Conservation (phyloP, 495 filamentous ascomycete species). For the Tetracladium setigerum region DNA sequence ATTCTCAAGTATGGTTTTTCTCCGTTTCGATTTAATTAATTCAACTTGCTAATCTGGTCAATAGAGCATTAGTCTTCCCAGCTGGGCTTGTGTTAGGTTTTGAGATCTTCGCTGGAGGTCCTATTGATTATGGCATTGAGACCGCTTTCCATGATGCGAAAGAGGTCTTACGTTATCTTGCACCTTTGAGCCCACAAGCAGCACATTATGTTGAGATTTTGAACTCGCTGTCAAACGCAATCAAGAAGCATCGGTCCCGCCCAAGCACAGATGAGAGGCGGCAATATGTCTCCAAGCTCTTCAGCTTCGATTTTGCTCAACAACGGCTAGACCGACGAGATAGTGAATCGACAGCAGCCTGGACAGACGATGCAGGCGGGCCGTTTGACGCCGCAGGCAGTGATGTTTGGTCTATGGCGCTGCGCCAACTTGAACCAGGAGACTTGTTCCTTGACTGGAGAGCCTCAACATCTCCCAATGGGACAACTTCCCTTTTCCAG, state of each 20-base stretch:
- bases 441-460: too few relatives aligned
- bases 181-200: constrained; percentile 6
- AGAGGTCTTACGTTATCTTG: constrained; percentile 5
- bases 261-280: too few relatives aligned
- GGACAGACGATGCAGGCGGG: not conserved
- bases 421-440: too few relatives aligned
- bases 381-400: constrained; percentile 1
- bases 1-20: not conserved
- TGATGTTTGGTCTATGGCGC: too few relatives aligned
- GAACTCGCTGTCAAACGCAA: constrained; percentile 5
- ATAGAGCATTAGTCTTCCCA: constrained; percentile 11
- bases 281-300: too few relatives aligned
- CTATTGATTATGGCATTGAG: constrained; percentile 5
- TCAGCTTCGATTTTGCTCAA: too few relatives aligned
- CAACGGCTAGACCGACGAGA: not conserved
- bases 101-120: constrained; percentile 5
- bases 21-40: not conserved
- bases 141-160: constrained; percentile 2
- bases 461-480: too few relatives aligned
- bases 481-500: too few relatives aligned
- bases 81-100: constrained; percentile 14
- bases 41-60: too few relatives aligned
- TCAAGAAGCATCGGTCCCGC: constrained; percentile 5
- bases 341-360: not conserved
- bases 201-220: constrained; percentile 10